phyloP scores from a whole-genome alignment of 192 early-diverging fungal genomes.

The Ambispora gerdemannii region DNA sequence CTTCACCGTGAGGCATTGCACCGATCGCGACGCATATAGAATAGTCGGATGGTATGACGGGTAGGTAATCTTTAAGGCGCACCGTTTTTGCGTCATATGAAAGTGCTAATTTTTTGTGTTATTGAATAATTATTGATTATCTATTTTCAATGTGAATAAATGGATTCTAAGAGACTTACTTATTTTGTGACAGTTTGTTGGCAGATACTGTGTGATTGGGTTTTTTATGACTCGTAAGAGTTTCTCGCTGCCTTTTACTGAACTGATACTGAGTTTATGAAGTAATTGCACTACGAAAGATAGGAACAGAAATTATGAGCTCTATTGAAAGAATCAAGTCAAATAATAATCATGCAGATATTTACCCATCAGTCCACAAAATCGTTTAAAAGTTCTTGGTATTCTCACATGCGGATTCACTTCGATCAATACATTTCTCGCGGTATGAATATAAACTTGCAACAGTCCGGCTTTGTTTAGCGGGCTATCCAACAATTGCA shows the following conservation, averaged over 20 bases:
- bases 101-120: slow-evolving; percentile 52
- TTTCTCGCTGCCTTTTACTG: slow-evolving; percentile 88
- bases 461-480: slow-evolving; percentile 98
- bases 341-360: slow-evolving; percentile 1
- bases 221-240: slow-evolving; percentile 97
- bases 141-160: slow-evolving; percentile 2
- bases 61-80: slow-evolving; percentile 74
- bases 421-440: slow-evolving; percentile 94
- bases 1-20: slow-evolving; percentile 93
- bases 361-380: slow-evolving; percentile 94
- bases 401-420: slow-evolving; percentile 97
- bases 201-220: slow-evolving; percentile 94
- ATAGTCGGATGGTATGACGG: slow-evolving; percentile 72
- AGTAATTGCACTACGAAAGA: slow-evolving; percentile 83
- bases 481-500: slow-evolving; percentile 95
- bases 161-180: slow-evolving; percentile 47
- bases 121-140: not conserved
- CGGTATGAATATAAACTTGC: slow-evolving; percentile 96
- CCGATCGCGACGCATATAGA: slow-evolving; percentile 91
- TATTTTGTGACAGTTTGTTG: slow-evolving; percentile 81
- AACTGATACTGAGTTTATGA: slow-evolving; percentile 93
- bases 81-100: slow-evolving; percentile 88
- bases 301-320: too few species aligned
- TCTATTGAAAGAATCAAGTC: too few species aligned
- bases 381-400: slow-evolving; percentile 99